Evolutionary conservation across 148 eudicot species (phyloP).

Genomic region (Rhododendron kiyosumense): DNA sequence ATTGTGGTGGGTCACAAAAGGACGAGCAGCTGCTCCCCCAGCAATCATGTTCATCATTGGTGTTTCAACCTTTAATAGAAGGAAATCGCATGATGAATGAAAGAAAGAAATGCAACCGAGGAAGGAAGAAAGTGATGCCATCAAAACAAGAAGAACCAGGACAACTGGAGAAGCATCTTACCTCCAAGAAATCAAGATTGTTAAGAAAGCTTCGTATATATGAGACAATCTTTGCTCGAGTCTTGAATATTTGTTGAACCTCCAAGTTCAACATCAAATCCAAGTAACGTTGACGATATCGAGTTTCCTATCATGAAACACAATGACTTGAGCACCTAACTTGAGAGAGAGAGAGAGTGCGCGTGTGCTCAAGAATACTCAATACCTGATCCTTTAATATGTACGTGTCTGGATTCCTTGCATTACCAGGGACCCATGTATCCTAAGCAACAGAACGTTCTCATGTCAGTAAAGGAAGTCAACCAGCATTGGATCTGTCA

Average conservation of each 20-base stretch:
- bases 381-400: constrained; percentile 86
- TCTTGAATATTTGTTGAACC: constrained; percentile 68
- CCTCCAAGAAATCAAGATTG: constrained; percentile 74
- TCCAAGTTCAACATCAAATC: constrained; percentile 89
- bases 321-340: background rate
- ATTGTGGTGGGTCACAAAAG: constrained; percentile 94
- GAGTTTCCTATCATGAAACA: constrained; percentile 55
- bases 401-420: constrained; percentile 76
- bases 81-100: background rate
- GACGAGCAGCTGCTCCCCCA: constrained; percentile 99
- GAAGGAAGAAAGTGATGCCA: background rate
- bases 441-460: constrained; percentile 39
- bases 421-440: constrained; percentile 69
- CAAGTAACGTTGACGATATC: constrained; percentile 91
- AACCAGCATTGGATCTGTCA: background rate
- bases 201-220: constrained; percentile 75
- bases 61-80: constrained; percentile 66
- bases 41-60: constrained; percentile 99
- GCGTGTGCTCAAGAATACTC: background rate
- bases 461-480: background rate
- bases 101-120: background rate
- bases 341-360: background rate
- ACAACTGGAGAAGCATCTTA: constrained; percentile 16
- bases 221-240: constrained; percentile 62
- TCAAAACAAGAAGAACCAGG: background rate